Evolutionary conservation across 495 filamentous ascomycete genomes (phyloP).

Genomic region (Talaromyces wortmannii): DNA sequence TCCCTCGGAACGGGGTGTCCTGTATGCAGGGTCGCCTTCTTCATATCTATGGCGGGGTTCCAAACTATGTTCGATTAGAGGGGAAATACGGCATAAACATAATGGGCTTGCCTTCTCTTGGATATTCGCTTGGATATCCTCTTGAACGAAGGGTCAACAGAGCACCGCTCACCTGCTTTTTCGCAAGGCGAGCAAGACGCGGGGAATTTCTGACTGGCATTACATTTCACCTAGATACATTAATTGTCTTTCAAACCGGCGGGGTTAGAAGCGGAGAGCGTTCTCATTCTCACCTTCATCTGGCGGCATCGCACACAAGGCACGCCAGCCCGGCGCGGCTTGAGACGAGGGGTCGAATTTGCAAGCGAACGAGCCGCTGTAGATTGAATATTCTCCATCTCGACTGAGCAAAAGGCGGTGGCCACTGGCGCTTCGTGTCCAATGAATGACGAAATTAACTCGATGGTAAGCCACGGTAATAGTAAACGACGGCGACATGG

Average conservation of each 20-base stretch:
- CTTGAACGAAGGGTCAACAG: constrained; percentile 5
- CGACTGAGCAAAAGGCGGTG: background rate
- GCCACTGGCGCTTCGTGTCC: background rate
- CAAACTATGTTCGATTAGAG: background rate
- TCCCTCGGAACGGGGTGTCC: background rate
- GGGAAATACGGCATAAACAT: background rate
- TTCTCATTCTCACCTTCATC: background rate
- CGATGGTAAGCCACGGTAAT: background rate
- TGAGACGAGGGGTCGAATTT: background rate
- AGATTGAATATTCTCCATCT: background rate
- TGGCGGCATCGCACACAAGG: background rate
- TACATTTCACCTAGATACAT: background rate
- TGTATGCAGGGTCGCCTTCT: background rate
- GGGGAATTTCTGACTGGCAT: background rate
- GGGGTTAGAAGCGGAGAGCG: no score
- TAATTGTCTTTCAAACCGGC: background rate
- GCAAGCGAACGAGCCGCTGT: background rate
- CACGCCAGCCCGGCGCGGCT: background rate
- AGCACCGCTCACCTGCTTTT: constrained; percentile 4
- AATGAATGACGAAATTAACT: background rate
- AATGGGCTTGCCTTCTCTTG: background rate
- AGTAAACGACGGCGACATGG: background rate
- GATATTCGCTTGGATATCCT: constrained; percentile 5
- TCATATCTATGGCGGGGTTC: background rate
- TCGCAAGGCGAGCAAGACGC: background rate